phyloP scores from a whole-genome alignment of 768 basidiomycete species.

The Scleroderma citrinum region DNA sequence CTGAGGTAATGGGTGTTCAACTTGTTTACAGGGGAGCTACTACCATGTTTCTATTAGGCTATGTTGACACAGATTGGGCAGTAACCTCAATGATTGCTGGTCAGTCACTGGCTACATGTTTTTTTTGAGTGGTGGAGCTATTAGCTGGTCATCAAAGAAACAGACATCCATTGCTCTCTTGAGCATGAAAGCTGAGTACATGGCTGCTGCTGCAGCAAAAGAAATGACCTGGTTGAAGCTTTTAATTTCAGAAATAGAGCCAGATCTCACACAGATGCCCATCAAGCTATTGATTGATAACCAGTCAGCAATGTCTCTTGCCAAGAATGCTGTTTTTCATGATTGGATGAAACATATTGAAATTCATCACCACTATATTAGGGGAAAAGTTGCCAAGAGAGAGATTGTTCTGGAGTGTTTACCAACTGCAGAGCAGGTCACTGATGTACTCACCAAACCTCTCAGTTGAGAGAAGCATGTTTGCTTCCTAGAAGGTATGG shows the following conservation, averaged over 20 bases:
- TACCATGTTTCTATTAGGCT: not conserved
- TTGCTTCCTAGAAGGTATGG: not conserved
- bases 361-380: not conserved
- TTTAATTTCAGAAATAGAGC: conserved; percentile 16
- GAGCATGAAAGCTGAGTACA: conserved; percentile 39
- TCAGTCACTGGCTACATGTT: conserved; percentile 26
- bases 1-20: not conserved
- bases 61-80: not conserved
- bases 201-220: conserved; percentile 27
- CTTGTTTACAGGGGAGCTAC: not conserved
- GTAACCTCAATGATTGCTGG: not conserved
- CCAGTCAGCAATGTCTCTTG: not conserved
- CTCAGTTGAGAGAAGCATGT: not conserved
- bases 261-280: not conserved
- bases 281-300: conserved; percentile 11
- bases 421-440: conserved; percentile 18
- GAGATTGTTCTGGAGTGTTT: too few relatives aligned
- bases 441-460: conserved; percentile 26
- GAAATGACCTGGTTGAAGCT: conserved; percentile 21
- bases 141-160: conserved; percentile 29
- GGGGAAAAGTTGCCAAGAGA: too few relatives aligned
- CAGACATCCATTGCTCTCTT: conserved; percentile 18
- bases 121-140: conserved; percentile 28
- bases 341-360: conserved; percentile 1
- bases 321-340: not conserved